Evolutionary conservation across 805 yeast genomes (phyloP).

Genomic region (Saturnispora gosingensis): DNA sequence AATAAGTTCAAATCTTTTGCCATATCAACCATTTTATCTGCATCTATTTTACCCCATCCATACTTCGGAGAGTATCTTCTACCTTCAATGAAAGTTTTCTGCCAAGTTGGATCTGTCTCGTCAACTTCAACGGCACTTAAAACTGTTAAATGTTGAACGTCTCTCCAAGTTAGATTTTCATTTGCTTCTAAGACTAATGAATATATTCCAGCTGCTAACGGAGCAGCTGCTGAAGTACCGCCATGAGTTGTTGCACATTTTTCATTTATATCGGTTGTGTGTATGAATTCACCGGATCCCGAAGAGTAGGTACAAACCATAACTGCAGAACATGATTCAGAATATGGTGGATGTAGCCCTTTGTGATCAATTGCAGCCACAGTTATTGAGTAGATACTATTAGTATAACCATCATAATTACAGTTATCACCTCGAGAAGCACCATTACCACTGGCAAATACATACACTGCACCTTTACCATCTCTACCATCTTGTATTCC

Average conservation of each 20-base stretch:
- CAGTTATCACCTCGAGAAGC: conserved; percentile 78
- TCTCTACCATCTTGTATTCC: conserved; percentile 78
- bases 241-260: conserved; percentile 74
- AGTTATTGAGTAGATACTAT: conserved; percentile 88
- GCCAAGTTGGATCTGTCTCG: conserved; percentile 64
- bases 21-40: conserved; percentile 57
- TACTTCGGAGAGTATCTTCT: conserved; percentile 72
- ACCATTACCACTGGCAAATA: conserved; percentile 96
- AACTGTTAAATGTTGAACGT: conserved; percentile 77
- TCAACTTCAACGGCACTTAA: conserved; percentile 61
- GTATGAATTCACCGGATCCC: conserved; percentile 82
- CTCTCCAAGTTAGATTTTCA: conserved; percentile 91
- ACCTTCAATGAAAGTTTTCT: conserved; percentile 51
- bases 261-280: conserved; percentile 70
- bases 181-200: conserved; percentile 75
- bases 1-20: conserved; percentile 58
- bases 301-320: conserved; percentile 89
- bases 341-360: conserved; percentile 80
- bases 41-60: conserved; percentile 91
- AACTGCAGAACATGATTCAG: conserved; percentile 92
- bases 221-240: conserved; percentile 99
- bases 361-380: conserved; percentile 87
- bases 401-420: conserved; percentile 95
- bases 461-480: conserved; percentile 79
- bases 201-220: conserved; percentile 93